phyloP scores from a whole-genome alignment of 805 yeast genomes.

The Monosporozyma unispora region DNA sequence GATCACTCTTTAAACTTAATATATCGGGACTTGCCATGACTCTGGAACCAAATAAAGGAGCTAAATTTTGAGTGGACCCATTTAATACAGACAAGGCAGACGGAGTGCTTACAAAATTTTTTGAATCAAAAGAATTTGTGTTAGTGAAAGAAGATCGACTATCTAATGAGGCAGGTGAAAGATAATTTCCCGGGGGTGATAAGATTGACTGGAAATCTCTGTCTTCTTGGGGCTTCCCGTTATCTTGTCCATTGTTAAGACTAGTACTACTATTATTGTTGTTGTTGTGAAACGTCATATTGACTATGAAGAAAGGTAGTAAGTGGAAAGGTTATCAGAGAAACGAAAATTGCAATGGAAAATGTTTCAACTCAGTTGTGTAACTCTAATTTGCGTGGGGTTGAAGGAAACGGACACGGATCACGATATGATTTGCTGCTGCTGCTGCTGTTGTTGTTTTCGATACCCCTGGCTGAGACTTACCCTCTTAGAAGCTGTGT shows the following conservation, averaged over 20 bases:
- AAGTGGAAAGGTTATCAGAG: neutral
- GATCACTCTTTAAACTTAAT: neutral
- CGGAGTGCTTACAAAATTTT: conserved; percentile 1
- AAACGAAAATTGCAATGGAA: neutral
- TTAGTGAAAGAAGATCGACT: conserved; percentile 12
- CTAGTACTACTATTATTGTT: neutral
- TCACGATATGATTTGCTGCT: neutral
- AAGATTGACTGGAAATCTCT: conserved; percentile 6
- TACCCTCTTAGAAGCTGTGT: neutral
- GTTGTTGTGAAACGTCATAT: neutral
- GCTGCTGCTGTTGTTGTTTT: neutral
- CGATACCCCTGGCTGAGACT: neutral
- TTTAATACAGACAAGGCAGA: conserved; percentile 8
- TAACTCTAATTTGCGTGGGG: neutral
- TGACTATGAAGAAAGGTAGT: neutral
- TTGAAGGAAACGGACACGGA: neutral
- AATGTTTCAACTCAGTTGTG: neutral
- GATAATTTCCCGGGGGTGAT: conserved; percentile 11
- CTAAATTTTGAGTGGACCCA: conserved; percentile 2
- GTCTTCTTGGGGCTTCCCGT: conserved; percentile 2
- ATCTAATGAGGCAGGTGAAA: conserved; percentile 18
- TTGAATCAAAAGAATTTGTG: conserved; percentile 4
- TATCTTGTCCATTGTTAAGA: neutral
- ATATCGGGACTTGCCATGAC: conserved; percentile 1
- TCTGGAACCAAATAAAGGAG: conserved; percentile 1